phyloP scores from a whole-genome alignment of 2,329 filamentous ascomycete species.

The Neonectria hederae region DNA sequence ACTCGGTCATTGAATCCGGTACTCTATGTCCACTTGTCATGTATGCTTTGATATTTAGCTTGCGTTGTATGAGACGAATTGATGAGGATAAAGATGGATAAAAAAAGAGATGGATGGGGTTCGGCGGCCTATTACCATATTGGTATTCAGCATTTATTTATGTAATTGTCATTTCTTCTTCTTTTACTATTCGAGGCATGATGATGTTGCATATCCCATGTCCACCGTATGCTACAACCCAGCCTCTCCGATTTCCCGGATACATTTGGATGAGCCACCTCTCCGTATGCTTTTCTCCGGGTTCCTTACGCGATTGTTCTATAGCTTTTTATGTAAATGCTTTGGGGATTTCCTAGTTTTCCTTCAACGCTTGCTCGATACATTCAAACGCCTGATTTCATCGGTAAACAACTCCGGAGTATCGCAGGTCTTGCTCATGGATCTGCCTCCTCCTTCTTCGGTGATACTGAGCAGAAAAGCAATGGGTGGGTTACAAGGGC shows the following conservation, averaged over 20 bases:
- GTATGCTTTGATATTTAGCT: conserved; percentile 21
- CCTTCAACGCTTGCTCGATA: not conserved
- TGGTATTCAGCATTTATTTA: conserved; percentile 31
- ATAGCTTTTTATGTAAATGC: not conserved
- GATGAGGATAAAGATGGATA: conserved; percentile 20
- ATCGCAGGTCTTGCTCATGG: not conserved
- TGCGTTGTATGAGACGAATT: conserved; percentile 18
- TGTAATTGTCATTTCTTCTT: conserved; percentile 23
- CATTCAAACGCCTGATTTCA: not conserved
- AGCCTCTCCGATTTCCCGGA: conserved; percentile 4
- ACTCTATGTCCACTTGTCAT: conserved; percentile 1
- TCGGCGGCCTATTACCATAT: conserved; percentile 32
- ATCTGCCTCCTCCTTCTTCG: not conserved
- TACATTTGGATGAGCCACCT: conserved; percentile 7
- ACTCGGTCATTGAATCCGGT: conserved; percentile 3
- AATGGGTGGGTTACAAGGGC: not conserved
- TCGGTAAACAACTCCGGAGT: conserved; percentile 9
- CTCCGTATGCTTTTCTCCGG: not conserved
- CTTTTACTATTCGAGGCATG: conserved; percentile 3
- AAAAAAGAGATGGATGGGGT: conserved; percentile 36
- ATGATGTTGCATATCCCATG: conserved; percentile 18
- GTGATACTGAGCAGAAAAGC: not conserved
- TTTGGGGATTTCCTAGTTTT: not conserved
- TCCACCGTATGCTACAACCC: conserved; percentile 19
- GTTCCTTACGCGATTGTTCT: conserved; percentile 1